A percentile compares a stretch with the other conserved stretches of the same genome.
phyloP scores from a whole-genome alignment of 2,329 filamentous ascomycete genomes.

The Epichloe coenophiala region DNA sequence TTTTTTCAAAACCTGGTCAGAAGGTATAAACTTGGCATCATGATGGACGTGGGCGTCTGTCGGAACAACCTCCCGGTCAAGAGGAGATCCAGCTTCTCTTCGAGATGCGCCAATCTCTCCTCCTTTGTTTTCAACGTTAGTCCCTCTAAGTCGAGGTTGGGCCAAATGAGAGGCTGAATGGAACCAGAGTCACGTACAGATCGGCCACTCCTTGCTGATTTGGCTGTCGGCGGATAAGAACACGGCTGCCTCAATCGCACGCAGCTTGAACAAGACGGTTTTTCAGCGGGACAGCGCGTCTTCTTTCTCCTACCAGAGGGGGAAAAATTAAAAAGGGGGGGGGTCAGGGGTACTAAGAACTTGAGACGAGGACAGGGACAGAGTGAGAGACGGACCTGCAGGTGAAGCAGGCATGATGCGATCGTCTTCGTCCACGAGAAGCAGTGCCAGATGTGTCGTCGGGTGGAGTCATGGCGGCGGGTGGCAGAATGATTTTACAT shows the following conservation, averaged over 20 bases:
- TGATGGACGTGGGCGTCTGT: slow-evolving; percentile 1
- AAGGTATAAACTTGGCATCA: slow-evolving; percentile 8
- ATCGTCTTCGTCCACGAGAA: slow-evolving; percentile 23
- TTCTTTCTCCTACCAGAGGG: slow-evolving; percentile 27
- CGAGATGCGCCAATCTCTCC: slow-evolving; percentile 35
- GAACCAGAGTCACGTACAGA: slow-evolving; percentile 23
- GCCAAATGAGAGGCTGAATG: too few species aligned
- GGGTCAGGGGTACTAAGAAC: background rate
- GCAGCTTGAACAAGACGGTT: slow-evolving; percentile 36
- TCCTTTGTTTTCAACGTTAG: slow-evolving; percentile 19
- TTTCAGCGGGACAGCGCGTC: slow-evolving; percentile 37
- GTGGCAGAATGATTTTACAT: slow-evolving; percentile 1
- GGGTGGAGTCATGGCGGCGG: slow-evolving; percentile 17
- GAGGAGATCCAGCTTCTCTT: slow-evolving; percentile 38
- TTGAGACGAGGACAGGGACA: background rate
- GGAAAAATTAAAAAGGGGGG: too few species aligned
- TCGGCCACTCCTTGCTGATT: slow-evolving; percentile 25
- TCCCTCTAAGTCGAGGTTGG: background rate
- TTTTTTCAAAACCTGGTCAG: slow-evolving; percentile 13
- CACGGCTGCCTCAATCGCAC: slow-evolving; percentile 33
- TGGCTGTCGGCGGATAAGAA: slow-evolving; percentile 26
- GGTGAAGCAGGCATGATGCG: slow-evolving; percentile 30
- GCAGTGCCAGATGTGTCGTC: slow-evolving; percentile 14
- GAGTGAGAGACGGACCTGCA: slow-evolving; percentile 26
- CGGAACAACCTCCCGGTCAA: slow-evolving; percentile 27